phyloP scores from a whole-genome alignment of 2,329 filamentous ascomycete genomes.

The Aspergillus sp. region DNA sequence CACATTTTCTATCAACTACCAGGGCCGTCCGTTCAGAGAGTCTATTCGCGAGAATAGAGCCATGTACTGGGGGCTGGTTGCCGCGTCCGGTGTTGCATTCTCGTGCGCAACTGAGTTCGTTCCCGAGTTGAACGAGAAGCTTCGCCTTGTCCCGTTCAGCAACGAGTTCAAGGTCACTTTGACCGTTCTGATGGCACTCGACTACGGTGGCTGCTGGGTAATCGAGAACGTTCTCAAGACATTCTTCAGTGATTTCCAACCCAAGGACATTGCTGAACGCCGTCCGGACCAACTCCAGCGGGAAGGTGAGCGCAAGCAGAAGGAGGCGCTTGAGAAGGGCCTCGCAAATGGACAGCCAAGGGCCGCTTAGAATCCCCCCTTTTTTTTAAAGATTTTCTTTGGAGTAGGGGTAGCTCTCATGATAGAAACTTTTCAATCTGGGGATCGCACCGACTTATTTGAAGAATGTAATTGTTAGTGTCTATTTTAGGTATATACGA shows the following conservation, averaged over 20 bases:
- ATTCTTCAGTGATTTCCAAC: constrained; percentile 84
- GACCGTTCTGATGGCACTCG: constrained; percentile 79
- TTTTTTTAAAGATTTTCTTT: neutral
- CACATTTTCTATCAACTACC: constrained; percentile 99
- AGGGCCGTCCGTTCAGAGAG: constrained; percentile 96
- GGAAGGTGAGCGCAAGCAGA: constrained; percentile 68
- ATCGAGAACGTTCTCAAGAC: constrained; percentile 85
- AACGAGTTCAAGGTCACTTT: constrained; percentile 86
- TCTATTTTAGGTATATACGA: neutral
- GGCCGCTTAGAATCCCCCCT: constrained; percentile 22
- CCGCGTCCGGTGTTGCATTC: constrained; percentile 87
- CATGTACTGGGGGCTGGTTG: constrained; percentile 96
- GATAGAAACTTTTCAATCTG: neutral
- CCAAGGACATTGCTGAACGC: constrained; percentile 88
- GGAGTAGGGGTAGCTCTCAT: constrained; percentile 3
- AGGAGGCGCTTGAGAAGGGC: constrained; percentile 51
- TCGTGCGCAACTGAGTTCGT: constrained; percentile 92
- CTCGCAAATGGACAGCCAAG: constrained; percentile 36
- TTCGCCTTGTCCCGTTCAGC: constrained; percentile 88
- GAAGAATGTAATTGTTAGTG: neutral
- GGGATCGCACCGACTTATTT: neutral
- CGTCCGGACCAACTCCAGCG: constrained; percentile 80
- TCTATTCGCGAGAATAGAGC: constrained; percentile 91
- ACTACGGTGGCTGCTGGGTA: constrained; percentile 82
- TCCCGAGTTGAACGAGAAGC: constrained; percentile 89